phyloP scores from a whole-genome alignment of 2,329 filamentous ascomycete species.

The Aspergillus caelatus region DNA sequence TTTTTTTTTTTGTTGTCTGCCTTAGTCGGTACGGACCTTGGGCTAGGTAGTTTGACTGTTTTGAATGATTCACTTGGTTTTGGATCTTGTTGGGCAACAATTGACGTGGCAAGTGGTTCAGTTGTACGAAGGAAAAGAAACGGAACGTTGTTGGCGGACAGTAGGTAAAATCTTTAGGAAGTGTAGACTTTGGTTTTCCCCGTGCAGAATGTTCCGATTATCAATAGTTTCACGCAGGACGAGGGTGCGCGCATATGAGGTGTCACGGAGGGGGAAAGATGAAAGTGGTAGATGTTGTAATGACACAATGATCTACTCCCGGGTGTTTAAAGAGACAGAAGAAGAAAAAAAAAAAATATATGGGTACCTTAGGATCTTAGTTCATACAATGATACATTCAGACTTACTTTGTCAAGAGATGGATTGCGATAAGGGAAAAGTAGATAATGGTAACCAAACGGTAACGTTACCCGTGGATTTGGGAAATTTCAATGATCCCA shows the following conservation, averaged over 20 bases:
- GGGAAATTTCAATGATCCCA: not conserved
- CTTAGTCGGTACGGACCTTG: not conserved
- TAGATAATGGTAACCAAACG: not conserved
- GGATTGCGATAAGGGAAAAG: not conserved
- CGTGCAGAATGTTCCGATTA: constrained; percentile 2
- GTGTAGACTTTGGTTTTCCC: not conserved
- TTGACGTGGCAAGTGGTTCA: constrained; percentile 9
- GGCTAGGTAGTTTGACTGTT: not conserved
- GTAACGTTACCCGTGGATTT: not conserved
- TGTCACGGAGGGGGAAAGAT: not conserved
- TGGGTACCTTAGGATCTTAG: not conserved
- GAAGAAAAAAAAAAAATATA: not conserved
- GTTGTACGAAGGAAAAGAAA: constrained; percentile 19
- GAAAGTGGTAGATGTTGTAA: not conserved
- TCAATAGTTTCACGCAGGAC: not conserved
- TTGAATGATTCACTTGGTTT: not conserved
- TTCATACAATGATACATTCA: not conserved
- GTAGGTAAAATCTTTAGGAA: not conserved
- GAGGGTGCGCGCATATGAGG: not conserved
- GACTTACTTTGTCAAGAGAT: not conserved
- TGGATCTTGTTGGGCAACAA: constrained; percentile 16
- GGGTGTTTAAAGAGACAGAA: not conserved
- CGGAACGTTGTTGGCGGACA: no score
- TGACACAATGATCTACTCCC: not conserved
- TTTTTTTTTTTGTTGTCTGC: not conserved